Evolutionary conservation across 805 yeast species (phyloP).

Genomic region (Yarrowia sp.): DNA sequence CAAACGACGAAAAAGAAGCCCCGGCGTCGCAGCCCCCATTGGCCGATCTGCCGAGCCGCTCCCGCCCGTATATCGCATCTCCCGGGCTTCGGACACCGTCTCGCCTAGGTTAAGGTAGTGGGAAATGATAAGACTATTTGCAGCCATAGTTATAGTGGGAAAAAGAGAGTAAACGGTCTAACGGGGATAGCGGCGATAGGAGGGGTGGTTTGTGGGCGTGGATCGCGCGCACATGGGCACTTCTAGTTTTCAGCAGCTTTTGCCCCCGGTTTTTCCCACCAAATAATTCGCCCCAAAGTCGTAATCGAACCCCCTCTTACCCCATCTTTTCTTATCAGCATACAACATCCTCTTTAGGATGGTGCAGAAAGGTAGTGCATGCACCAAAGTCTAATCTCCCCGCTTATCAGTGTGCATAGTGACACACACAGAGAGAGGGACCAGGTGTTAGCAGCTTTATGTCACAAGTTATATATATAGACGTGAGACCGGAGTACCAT

Average conservation of each 20-base stretch:
- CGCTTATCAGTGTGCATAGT: conserved; percentile 32
- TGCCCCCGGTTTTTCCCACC: no score
- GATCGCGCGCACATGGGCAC: no score
- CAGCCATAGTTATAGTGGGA: no score
- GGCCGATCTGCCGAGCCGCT: no score
- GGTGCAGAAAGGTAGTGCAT: conserved; percentile 11
- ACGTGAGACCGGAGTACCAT: not conserved
- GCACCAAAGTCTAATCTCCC: conserved; percentile 14
- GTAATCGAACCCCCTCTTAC: not conserved
- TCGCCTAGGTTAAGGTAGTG: conserved; percentile 13
- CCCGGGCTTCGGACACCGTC: not conserved
- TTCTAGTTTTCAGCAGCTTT: no score
- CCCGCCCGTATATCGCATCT: not conserved
- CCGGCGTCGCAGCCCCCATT: no score
- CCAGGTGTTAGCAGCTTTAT: not conserved
- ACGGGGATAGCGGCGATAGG: no score
- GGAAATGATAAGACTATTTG: conserved; percentile 17
- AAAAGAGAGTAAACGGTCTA: no score
- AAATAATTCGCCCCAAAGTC: not conserved
- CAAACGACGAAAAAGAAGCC: no score
- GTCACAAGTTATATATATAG: not conserved
- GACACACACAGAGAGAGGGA: no score
- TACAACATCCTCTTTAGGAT: conserved; percentile 38
- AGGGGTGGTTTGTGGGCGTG: no score
- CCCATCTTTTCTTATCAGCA: conserved; percentile 16